Evolutionary conservation across 1,139 yeast genomes (phyloP), one percentile per base, ranked within the genome.

Genomic region (Yamadazyma triangularis): DNA sequence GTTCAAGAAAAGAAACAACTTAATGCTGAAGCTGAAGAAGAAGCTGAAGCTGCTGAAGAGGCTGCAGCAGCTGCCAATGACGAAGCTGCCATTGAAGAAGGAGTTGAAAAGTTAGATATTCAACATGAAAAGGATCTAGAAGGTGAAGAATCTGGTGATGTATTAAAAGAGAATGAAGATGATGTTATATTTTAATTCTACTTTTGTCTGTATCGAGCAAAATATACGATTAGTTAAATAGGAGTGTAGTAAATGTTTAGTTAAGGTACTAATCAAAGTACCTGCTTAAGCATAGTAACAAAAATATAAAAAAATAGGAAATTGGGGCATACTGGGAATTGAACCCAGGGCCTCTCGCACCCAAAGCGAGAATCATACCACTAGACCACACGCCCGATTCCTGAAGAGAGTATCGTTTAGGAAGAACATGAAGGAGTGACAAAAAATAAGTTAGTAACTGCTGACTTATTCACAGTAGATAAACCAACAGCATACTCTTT

Each of bases 1-100:
- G 96, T 91, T 33, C 96, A 91, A 62, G 93, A 88, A 55, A 89
- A 88, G 81, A 91, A 91, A 60, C 96, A 88, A 60, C 73, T 77
- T 39, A 87, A 82, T 25, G 70, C 71, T 16, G 89, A 83, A 3
- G 72, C 68, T 4, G 72, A 70, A n/a, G 89, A 80, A 39, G 82
- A 73, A 62, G 28, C 48, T 47, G 40, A 27, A 22, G 49, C 44
- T 29, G 40, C 41, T 33, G 34, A 45, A 21, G 45, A 37, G 13
- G 37, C 31, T 3, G 44, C 48, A 35, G 40, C 38, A 34, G 19
- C 43, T 38, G 35, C 45, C 36, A 31, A 33, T 32, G 27, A 28
- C 21, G 51, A 43, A 23, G 34, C 32, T 24, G 42, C 39, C 11
- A 33, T 50, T 31, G 47, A 48, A 35, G 36, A 48, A 27, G 46